These are phyloP conservation scores for Ambrosiella xylebori DNA, from an alignment of 2,329 filamentous ascomycete genomes.

Conservation along the genomic window DNA sequence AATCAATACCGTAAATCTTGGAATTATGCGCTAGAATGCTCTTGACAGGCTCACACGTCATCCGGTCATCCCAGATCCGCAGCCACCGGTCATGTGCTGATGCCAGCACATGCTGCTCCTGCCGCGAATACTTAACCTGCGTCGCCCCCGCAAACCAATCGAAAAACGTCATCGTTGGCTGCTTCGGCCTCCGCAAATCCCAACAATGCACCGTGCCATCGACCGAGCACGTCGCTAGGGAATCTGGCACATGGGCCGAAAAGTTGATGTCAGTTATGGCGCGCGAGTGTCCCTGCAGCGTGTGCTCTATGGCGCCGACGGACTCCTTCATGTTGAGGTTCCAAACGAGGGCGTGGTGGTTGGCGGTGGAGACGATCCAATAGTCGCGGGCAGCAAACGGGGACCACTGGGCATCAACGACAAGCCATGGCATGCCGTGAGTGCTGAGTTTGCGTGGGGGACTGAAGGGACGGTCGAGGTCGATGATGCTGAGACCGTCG, in stretches of 20 bases:
- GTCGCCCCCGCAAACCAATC: slow-evolving; percentile 91
- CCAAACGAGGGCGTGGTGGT: slow-evolving; percentile 88
- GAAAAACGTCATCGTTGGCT: slow-evolving; percentile 64
- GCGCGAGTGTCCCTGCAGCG: slow-evolving; percentile 63
- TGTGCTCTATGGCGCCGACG: slow-evolving; percentile 61
- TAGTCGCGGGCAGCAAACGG: slow-evolving; percentile 78
- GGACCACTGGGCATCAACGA: slow-evolving; percentile 93
- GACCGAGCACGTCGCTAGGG: slow-evolving; percentile 77
- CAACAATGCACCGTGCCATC: slow-evolving; percentile 88
- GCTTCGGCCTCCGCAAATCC: slow-evolving; percentile 61
- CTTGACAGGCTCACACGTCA: slow-evolving; percentile 57
- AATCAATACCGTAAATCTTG: slow-evolving; percentile 91
- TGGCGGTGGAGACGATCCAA: slow-evolving; percentile 88
- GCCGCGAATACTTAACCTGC: slow-evolving; percentile 87
- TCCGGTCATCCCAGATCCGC: slow-evolving; percentile 79
- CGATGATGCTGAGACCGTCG: slow-evolving; percentile 78
- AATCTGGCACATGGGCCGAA: slow-evolving; percentile 77
- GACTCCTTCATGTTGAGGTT: slow-evolving; percentile 68
- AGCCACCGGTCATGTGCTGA: slow-evolving; percentile 80
- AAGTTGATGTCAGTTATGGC: slow-evolving; percentile 96
- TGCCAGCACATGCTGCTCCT: slow-evolving; percentile 70
- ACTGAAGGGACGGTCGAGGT: slow-evolving; percentile 76
- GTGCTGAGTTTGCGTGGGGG: slow-evolving; percentile 65
- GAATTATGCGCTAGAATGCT: slow-evolving; percentile 79
- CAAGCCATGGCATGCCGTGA: slow-evolving; percentile 81